Base-by-base conservation (phyloP, 805 yeast genomes). In the Kluyveromyces lactis region DNA sequence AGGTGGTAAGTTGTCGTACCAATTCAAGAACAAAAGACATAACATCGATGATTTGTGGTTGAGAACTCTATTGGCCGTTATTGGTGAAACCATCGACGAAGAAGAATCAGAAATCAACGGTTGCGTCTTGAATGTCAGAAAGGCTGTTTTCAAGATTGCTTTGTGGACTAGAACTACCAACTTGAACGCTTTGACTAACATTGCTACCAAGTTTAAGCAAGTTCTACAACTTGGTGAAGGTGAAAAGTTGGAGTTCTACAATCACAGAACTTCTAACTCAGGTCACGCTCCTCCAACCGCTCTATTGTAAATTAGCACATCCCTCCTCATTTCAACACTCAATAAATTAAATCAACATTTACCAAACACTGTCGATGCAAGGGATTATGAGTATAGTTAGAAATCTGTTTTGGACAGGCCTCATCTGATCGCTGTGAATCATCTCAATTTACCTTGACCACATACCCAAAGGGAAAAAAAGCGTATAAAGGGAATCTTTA, bases 1-100 rank as follows among this genome's bases (percentile, higher is more conserved):
- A 52, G 98, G 98, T 60, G 98, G 98, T 58, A 86, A 85, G 68
- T 92, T 96, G 95, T 72, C 84, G 31, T 84, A 75, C 67, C 79
- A 75, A 65, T 79, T 82, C 66, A 80, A 71, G 62, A 72, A 75
- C 46, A 81, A 73, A 48, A 63, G 66, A 46, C 65, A 69, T 33
- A 78, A 77, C 45, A 79, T 86, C 60, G 90, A 89, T 63, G 95
- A 87, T 51, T 71, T 86, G 58, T 92, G 97, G 98, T 78, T 86
- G 58, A 72, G 94, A 64, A 79, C 89, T 38, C 71, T 92, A 57
- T 75, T 92, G 52, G 80, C 94, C 37, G 86, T 86, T 41, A 86
- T 92, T 63, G 98, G 98, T 55, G 97, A 89, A 68, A 86, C 96
- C 41, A 80, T 90, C 52, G 92, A 84, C 59, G 79, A 76, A 48